Percentiles rank a stretch among this genome's conserved stretches.
These are phyloP conservation scores for Cercospora brassicicola DNA, from an alignment of 2,329 filamentous ascomycete genomes.

Conservation along the genomic window DNA sequence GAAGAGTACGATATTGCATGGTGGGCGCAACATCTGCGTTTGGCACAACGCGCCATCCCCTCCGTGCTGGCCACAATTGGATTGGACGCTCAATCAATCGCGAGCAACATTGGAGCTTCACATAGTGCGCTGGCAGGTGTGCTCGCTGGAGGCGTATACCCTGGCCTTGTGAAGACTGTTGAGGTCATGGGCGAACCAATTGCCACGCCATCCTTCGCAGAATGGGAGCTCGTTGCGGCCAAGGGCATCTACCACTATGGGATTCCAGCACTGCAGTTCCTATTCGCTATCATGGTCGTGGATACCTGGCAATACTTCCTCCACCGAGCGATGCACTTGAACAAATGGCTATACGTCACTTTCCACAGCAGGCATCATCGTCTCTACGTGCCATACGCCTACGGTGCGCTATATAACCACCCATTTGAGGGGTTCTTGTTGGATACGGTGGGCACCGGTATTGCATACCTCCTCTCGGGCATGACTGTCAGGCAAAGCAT, in stretches of 20 bases:
- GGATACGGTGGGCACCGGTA: slow-evolving; percentile 81
- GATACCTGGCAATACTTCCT: slow-evolving; percentile 99
- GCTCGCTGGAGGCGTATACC: slow-evolving; percentile 78
- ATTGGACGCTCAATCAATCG: slow-evolving; percentile 71
- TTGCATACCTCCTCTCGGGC: slow-evolving; percentile 76
- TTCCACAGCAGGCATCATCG: slow-evolving; percentile 96
- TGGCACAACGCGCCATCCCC: slow-evolving; percentile 77
- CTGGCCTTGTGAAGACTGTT: slow-evolving; percentile 61
- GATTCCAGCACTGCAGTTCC: slow-evolving; percentile 76
- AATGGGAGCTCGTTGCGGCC: slow-evolving; percentile 76
- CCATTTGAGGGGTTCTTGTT: slow-evolving; percentile 90
- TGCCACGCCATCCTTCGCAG: slow-evolving; percentile 69
- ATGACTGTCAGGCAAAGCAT: slow-evolving; percentile 87
- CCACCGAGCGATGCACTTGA: slow-evolving; percentile 94
- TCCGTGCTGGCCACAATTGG: slow-evolving; percentile 69
- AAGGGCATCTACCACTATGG: slow-evolving; percentile 76
- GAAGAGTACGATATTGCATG: slow-evolving; percentile 84
- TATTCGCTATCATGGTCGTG: slow-evolving; percentile 70
- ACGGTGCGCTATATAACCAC: slow-evolving; percentile 95
- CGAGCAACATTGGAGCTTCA: slow-evolving; percentile 69
- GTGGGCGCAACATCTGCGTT: slow-evolving; percentile 80
- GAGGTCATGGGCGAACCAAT: slow-evolving; percentile 53
- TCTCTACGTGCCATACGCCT: slow-evolving; percentile 95
- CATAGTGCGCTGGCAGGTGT: slow-evolving; percentile 74
- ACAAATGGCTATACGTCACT: slow-evolving; percentile 90